These are phyloP conservation scores for Parathielavia appendiculata DNA, from an alignment of 495 filamentous ascomycete genomes.

Conservation along the genomic window DNA sequence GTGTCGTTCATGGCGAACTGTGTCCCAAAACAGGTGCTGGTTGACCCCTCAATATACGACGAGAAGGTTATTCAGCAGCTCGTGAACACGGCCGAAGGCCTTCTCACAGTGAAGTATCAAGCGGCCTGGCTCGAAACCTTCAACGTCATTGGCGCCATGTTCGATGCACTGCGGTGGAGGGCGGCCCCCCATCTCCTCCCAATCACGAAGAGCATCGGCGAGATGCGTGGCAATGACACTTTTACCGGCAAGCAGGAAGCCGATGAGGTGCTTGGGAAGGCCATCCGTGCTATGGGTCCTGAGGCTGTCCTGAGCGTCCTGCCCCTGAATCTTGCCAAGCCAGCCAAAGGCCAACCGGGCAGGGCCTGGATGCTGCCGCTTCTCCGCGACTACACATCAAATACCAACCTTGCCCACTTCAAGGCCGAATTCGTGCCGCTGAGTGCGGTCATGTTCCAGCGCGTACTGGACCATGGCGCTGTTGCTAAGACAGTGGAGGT, in stretches of 20 bases:
- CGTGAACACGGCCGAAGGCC: slow-evolving; percentile 57
- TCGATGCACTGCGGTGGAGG: slow-evolving; percentile 80
- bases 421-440: slow-evolving; percentile 77
- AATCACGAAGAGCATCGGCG: slow-evolving; percentile 72
- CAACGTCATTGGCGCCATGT: slow-evolving; percentile 79
- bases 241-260: slow-evolving; percentile 95
- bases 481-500: slow-evolving; percentile 85
- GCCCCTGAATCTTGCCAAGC: slow-evolving; percentile 76
- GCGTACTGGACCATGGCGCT: slow-evolving; percentile 69
- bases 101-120: slow-evolving; percentile 87
- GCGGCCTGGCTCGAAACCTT: slow-evolving; percentile 94
- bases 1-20: slow-evolving; percentile 88
- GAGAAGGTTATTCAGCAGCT: slow-evolving; percentile 78
- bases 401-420: slow-evolving; percentile 83
- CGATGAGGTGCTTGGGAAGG: slow-evolving; percentile 79
- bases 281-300: slow-evolving; percentile 83
- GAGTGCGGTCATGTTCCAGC: slow-evolving; percentile 85
- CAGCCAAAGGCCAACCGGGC: slow-evolving; percentile 69
- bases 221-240: slow-evolving; percentile 79
- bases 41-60: slow-evolving; percentile 83
- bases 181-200: slow-evolving; percentile 68
- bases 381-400: slow-evolving; percentile 75
- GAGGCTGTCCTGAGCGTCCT: slow-evolving; percentile 71
- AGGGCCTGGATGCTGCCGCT: slow-evolving; percentile 93
- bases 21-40: slow-evolving; percentile 68